Base-by-base conservation (phyloP, 331 rosid species). In the Stylosanthes scabra region DNA sequence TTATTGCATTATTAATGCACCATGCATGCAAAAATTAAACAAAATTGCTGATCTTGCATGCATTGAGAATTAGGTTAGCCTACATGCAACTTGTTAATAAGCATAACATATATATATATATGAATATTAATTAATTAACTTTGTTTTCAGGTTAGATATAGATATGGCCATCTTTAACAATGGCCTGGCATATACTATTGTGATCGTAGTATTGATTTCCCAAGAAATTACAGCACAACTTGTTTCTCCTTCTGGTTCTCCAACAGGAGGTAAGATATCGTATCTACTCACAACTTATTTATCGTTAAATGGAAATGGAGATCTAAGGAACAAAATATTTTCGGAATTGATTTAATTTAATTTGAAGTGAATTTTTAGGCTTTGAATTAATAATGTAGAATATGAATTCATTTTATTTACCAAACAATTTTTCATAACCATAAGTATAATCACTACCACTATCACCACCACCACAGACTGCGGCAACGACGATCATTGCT, bases 141-240 rank as follows among this genome's bases (percentile, higher is more conserved):
- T 65, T 78, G 9, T 63, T 71, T 63, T 50, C 76, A 72, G 81
- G 67, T 74, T 50, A 52, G 45, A 61, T 40, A 88, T 6, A 61
- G 45, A 88, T 6, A 34, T 88, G 93, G 82, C 68, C 49, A 61
- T 44, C 29, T 34, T 34, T 34, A 13, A 51, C 61, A 66, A 55
- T 28, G 50, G 71, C 73, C 8, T 63, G 29, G 25, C 60, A 66
- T 71, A 7, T 34, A 20, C 72, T 27, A 6, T 71, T 51, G 40
- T 77, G 66, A 73, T 83, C 15, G 71, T 83, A 62, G 74, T 77
- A 27, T 66, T 81, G 42, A 69, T 74, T 62, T 28, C 77, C 40
- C 72, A 83, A 44, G 69, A 74, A 76, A 74, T 72, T 69, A 50
- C 80, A 8, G 83, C 85, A 51, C 85, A 74, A 37, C 56, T 16